These are phyloP conservation scores for Nakazawaea anatomiae DNA, from an alignment of 805 yeast species.

Conservation along the genomic window DNA sequence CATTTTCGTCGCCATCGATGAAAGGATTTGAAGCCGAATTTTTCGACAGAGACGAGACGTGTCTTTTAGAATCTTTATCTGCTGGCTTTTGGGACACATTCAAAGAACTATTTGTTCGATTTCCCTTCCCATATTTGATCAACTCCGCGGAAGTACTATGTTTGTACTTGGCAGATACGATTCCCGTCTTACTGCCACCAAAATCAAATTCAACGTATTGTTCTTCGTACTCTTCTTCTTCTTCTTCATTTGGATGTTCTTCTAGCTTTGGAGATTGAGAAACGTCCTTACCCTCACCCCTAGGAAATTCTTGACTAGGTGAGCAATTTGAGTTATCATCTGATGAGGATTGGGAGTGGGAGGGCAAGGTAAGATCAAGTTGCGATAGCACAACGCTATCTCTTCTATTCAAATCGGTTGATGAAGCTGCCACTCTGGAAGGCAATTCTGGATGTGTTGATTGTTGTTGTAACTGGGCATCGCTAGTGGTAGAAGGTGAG, in stretches of 20 bases:
- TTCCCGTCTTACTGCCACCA: conserved; percentile 18
- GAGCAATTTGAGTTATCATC: background rate
- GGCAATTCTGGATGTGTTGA: background rate
- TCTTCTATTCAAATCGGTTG: background rate
- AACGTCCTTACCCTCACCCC: too few species aligned
- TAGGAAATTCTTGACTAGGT: too few species aligned
- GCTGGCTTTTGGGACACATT: background rate
- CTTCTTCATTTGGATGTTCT: conserved; percentile 8
- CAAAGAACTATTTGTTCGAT: conserved; percentile 4
- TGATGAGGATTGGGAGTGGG: background rate
- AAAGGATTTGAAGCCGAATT: too few species aligned
- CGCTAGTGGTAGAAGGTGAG: background rate
- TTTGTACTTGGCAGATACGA: conserved; percentile 12
- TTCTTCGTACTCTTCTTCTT: conserved; percentile 19
- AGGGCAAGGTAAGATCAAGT: background rate
- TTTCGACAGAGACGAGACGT: too few species aligned
- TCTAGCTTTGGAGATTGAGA: too few species aligned
- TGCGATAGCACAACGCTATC: background rate
- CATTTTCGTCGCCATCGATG: background rate
- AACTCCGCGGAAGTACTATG: conserved; percentile 16
- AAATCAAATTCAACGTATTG: conserved; percentile 30
- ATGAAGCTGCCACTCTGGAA: background rate
- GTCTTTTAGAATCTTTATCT: too few species aligned
- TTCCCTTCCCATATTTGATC: conserved; percentile 18
- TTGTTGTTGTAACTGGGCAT: background rate